Percentiles rank a stretch among this genome's conserved stretches.
phyloP scores from a whole-genome alignment of 257 asterid genomes.

The Fraxinus quadrangulata region DNA sequence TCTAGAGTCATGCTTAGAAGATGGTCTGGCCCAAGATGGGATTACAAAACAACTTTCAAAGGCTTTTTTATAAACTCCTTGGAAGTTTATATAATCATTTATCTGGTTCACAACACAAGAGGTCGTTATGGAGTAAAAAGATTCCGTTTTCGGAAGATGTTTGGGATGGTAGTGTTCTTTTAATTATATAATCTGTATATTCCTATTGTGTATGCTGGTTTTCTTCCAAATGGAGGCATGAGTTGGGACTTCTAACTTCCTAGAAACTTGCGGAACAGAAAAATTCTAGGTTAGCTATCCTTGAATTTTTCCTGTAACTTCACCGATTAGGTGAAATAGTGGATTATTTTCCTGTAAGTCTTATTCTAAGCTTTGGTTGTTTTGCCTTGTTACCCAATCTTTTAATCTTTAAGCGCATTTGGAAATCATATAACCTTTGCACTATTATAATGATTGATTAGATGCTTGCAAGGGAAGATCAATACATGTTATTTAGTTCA shows the following conservation, averaged over 20 bases:
- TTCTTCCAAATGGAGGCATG: neutral
- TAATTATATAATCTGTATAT: neutral
- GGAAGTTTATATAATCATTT: conserved; percentile 1
- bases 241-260: neutral
- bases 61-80: neutral
- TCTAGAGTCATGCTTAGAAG: neutral
- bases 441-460: neutral
- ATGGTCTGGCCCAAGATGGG: neutral
- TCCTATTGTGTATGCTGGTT: neutral
- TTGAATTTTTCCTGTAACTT: neutral
- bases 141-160: neutral
- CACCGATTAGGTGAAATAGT: neutral
- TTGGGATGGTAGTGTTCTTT: neutral
- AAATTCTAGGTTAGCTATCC: neutral
- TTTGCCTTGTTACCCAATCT: neutral
- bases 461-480: neutral
- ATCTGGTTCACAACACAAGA: neutral
- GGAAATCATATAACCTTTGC: neutral
- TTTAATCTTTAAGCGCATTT: neutral
- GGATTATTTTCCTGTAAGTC: neutral
- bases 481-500: neutral
- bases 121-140: neutral
- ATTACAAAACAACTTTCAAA: neutral
- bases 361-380: neutral
- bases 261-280: neutral